A percentile compares a stretch with the other conserved stretches of the same genome.
Evolutionary conservation across 192 early-diverging fungal species (phyloP).

Genomic region (Powellomyces hirtus): DNA sequence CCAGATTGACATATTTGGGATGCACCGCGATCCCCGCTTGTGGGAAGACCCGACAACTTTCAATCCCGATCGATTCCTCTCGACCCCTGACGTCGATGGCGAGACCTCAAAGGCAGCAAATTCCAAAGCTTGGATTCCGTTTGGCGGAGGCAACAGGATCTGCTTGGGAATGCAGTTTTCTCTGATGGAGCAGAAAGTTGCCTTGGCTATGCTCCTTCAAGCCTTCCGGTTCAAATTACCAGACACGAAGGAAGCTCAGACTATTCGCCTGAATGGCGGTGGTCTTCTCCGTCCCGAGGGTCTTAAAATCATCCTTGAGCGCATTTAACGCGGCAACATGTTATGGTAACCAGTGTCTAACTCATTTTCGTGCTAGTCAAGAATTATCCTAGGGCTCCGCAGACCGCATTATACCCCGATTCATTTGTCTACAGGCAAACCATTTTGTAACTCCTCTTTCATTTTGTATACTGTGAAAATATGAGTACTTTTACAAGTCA

Average conservation of each 20-base stretch:
- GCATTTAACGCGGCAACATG: neutral
- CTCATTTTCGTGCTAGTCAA: too few species aligned
- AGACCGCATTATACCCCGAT: too few species aligned
- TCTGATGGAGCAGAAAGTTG: conserved; percentile 55
- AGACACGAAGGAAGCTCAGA: neutral
- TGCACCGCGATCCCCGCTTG: neutral
- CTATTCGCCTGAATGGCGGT: neutral
- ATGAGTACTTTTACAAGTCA: too few species aligned
- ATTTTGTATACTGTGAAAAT: too few species aligned
- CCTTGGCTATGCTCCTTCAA: conserved; percentile 49
- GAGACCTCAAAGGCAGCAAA: neutral
- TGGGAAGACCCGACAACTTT: neutral
- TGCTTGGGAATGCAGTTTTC: conserved; percentile 67
- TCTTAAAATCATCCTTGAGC: neutral
- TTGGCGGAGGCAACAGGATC: conserved; percentile 57
- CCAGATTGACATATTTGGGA: neutral
- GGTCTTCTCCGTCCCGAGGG: neutral
- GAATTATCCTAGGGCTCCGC: too few species aligned
- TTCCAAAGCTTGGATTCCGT: conserved; percentile 47
- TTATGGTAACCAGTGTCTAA: too few species aligned
- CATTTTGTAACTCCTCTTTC: too few species aligned
- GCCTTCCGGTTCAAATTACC: conserved; percentile 45
- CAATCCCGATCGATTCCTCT: neutral
- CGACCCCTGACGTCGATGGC: neutral
- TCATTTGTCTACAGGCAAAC: too few species aligned